Base-by-base conservation (phyloP, 2,329 filamentous ascomycete species). In the Fusarium staphyleae region DNA sequence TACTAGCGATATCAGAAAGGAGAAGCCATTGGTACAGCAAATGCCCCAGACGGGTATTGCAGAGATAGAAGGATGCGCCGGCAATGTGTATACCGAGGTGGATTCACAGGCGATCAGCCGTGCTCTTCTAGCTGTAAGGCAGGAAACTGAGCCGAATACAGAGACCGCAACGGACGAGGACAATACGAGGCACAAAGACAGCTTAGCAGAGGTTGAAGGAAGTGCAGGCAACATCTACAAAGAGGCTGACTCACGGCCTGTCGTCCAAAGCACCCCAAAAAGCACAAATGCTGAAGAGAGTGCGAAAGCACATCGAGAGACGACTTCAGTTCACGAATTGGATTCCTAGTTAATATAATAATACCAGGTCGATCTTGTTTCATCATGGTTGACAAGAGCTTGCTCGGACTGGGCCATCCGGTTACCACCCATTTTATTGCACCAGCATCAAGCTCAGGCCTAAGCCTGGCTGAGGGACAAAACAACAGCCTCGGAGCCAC, bases 51-150 rank as follows among this genome's bases (percentile, higher is more conserved):
- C 19, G 1, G 37, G 39, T 2, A 16, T 48, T 3, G 42, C 53
- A 1, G 55, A 58, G 1, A 35, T 55, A 2, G 55, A 48, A 14
- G 55, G 55, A 0, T 57, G 42, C 0, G 55, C 55, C 3, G 55
- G 53, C 6, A 57, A 57, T 8, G 26, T 45, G 3, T 58, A 53
- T 15, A 53, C 48, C 0, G 55, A 58, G 5, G 53, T 26, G 1
- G 55, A 58, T 10, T 57, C 53, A 0, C 39, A 22, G 0, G 28
- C 48, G 18, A 30, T 57, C 5, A 48, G 51, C 19, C 18, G 15
- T 5, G 44, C 44, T 2, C 44, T 26, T 3, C 39, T 24, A 24
- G 36, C 35, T 7, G 43, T 39, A 5, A 37, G 44, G 26, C 34
- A 40, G 3, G 34, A 48, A 14, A 22, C 16, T 2, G 26, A 26